phyloP scores from a whole-genome alignment of 495 filamentous ascomycete species.

The Pyrenopolyporus hunteri region DNA sequence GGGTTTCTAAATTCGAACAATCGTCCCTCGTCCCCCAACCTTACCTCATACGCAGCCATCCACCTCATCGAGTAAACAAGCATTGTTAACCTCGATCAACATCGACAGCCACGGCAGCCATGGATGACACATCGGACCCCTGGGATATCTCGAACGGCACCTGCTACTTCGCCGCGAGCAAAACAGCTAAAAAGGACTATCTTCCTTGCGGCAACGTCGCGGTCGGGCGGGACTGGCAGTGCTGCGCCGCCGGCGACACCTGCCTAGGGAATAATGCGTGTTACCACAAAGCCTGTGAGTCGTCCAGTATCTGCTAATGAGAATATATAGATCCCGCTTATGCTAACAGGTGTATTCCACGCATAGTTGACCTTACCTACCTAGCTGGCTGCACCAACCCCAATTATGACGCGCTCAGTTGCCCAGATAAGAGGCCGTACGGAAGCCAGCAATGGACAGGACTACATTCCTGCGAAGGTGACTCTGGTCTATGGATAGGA shows the following conservation, averaged over 20 bases:
- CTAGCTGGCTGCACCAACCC: conserved; percentile 43
- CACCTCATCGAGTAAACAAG: background rate
- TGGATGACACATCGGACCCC: conserved; percentile 9
- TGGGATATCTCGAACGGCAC: conserved; percentile 45
- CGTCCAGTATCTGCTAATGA: background rate
- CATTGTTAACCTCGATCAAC: background rate
- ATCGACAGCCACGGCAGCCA: conserved; percentile 12
- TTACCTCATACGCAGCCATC: background rate
- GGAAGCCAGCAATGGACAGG: conserved; percentile 39
- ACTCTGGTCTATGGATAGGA: conserved; percentile 24
- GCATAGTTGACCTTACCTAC: conserved; percentile 36
- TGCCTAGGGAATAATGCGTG: conserved; percentile 32
- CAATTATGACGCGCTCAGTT: conserved; percentile 23
- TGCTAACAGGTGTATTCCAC: background rate
- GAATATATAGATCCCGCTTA: too few species aligned
- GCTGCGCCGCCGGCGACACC: conserved; percentile 37
- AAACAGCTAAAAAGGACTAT: conserved; percentile 13
- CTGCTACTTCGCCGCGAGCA: conserved; percentile 38
- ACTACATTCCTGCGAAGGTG: conserved; percentile 37
- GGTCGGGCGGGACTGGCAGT: conserved; percentile 34
- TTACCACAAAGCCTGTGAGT: conserved; percentile 27
- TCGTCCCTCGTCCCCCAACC: background rate
- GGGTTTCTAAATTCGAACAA: background rate
- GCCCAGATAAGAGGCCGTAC: conserved; percentile 36
- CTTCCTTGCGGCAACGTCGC: conserved; percentile 49